Evolutionary conservation across 352 stramenopile species (phyloP), one percentile per base, ranked within the genome.

Genomic region (Phytophthora idaei): DNA sequence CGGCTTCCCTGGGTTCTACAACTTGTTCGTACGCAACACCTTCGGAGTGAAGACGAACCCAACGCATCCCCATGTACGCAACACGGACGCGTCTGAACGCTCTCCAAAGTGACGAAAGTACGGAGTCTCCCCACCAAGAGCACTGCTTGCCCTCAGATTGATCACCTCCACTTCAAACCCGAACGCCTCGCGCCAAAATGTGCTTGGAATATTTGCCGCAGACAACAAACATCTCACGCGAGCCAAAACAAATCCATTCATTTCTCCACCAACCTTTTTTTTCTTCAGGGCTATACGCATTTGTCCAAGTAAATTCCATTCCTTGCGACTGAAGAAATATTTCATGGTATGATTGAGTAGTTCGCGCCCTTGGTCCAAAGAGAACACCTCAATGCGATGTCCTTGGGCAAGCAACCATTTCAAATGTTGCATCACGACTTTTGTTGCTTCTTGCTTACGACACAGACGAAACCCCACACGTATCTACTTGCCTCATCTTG

Each of bases 161-260:
- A 32, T 29, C n/a, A 56, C 37, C 5, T 54, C 32, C 3, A 63
- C 7, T 6, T 4, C 4, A 42, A 64, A 64, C 10, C 17, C n/a
- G 21, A 64, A 57, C 15, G 45, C 46, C 8, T 12, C 46, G 5
- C 57, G 25, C 36, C 45, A 57, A 1, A 64, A 14, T 2, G 3
- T 1, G 4, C 5, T 42, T 3, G 46, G 46, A 17, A 56, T 50
- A 56, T 56, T 44, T 12, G 7, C 7, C 29, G 32, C 17, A 12
- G 21, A 37, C 5, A 58, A 9, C 34, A 57, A 21, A 29, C 51
- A 37, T 37, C 51, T 10, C 9, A 48, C 21, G 2, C 51, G 32
- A 36, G 51, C 17, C 17, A 57, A n/a, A 21, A 54, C 10, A 3
- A 61, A 17, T 1, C 55, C 31, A 37, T 61, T 53, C 55, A 61